Conservation (phyloP, 176 grass and related monocot species). For the Carex myosuroides region DNA sequence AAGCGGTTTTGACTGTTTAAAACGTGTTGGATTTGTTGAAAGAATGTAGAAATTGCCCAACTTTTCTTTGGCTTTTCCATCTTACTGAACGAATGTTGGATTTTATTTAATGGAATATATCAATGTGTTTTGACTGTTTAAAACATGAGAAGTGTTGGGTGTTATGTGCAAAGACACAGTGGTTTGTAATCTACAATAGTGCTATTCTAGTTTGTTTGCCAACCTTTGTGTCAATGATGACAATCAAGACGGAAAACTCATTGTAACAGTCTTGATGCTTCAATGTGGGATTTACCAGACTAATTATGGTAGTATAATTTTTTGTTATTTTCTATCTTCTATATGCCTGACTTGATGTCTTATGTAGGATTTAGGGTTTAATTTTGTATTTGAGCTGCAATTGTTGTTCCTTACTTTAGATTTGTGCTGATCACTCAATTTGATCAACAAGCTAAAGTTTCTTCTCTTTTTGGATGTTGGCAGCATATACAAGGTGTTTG, state of each 20-base stretch:
- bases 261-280: background rate
- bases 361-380: background rate
- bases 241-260: background rate
- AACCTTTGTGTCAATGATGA: background rate
- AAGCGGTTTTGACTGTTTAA: background rate
- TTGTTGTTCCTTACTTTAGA: background rate
- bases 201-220: background rate
- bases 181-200: background rate
- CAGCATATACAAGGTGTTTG: slow-evolving; percentile 95
- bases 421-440: background rate
- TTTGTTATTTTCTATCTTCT: background rate
- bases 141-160: background rate
- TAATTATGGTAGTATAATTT: background rate
- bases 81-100: background rate
- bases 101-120: background rate
- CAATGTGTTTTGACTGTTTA: background rate
- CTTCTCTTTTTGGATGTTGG: background rate
- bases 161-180: background rate
- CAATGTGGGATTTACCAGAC: background rate
- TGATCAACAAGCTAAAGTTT: background rate
- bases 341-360: background rate
- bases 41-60: background rate
- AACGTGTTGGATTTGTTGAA: background rate
- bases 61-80: background rate
- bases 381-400: background rate